These are phyloP conservation scores for Aspergillus jensenii DNA, from an alignment of 2,329 filamentous ascomycete species.

Conservation along the genomic window DNA sequence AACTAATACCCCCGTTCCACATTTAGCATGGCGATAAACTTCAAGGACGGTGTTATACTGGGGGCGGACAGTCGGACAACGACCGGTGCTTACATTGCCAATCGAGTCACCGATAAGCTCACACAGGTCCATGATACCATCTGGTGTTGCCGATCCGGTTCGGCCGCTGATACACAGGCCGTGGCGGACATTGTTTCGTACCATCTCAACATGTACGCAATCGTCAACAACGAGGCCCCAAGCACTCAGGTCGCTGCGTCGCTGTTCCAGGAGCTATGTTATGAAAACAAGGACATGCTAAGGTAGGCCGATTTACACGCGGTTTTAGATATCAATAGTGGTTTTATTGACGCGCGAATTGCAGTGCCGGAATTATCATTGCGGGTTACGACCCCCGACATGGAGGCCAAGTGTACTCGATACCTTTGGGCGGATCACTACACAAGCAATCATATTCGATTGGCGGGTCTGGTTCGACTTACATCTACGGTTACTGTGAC, in stretches of 20 bases:
- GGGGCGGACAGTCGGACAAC: conserved; percentile 96
- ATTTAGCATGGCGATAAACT: conserved; percentile 95
- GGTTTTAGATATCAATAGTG: neutral
- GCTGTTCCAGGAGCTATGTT: conserved; percentile 97
- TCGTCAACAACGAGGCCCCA: conserved; percentile 83
- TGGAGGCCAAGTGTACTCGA: conserved; percentile 95
- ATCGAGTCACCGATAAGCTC: conserved; percentile 98
- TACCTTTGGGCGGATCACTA: conserved; percentile 91
- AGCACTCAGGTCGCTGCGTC: conserved; percentile 94
- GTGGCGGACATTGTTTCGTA: conserved; percentile 98
- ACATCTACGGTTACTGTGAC: conserved; percentile 99
- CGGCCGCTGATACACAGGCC: conserved; percentile 94
- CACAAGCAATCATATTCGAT: conserved; percentile 98
- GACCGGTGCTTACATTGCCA: conserved; percentile 96
- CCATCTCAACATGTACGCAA: conserved; percentile 87
- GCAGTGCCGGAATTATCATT: conserved; percentile 92
- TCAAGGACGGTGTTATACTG: conserved; percentile 96
- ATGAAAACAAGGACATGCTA: conserved; percentile 91
- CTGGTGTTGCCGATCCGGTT: conserved; percentile 98
- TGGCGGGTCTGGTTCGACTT: conserved; percentile 93
- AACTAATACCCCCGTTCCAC: neutral
- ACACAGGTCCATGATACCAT: conserved; percentile 98
- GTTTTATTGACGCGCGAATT: conserved; percentile 1
- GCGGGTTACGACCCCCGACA: conserved; percentile 96
- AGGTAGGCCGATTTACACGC: conserved; percentile 60